Base-by-base conservation (phyloP, 345 rosid genomes). In the Syzygium grande region DNA sequence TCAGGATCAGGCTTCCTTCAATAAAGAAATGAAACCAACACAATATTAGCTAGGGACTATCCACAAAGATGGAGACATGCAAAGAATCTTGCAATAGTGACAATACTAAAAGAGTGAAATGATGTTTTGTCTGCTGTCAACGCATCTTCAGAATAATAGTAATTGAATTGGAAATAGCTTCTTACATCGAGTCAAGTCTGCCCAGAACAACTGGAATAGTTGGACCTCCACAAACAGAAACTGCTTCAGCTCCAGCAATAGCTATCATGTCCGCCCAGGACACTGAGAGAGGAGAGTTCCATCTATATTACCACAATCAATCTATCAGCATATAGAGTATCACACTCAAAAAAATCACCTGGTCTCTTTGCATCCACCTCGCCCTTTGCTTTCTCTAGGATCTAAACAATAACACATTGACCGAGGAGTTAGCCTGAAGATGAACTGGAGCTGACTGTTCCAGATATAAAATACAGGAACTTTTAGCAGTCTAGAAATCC, bases 261-360 rank as follows among this genome's bases (percentile, higher is more conserved):
- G 97, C 92, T 86, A 96, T 97, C 96, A 95, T 93, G 93, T 97
- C 99, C 5, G 99, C 97, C 99, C 99, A 96, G 43, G 99, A 96
- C 65, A 96, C 99, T 97, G 90, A 93, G n/a, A 87, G 51, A 22
- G 86, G 85, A 91, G 61, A 91, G 65, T 68, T 87, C 88, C 83
- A 73, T 73, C 49, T 9, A 38, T 73, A 73, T 73, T 7, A 73
- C 83, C 83, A 73, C 83, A 73, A 38, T 73, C 49, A 73, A 19
- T 38, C 49, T 11, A 38, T 73, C 83, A 34, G 83, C 83, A 19
- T 19, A 38, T 38, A 73, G 14, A 85, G 52, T 51, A 80, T 85
- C 77, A 86, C 86, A 87, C 87, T 85, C 85, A 73, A 84, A 7
- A 73, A 84, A 7, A 49, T 84, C 85, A 97, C 99, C 99, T 91